Conservation (phyloP, 2,329 filamentous ascomycete genomes). For the Pseudogymnoascus sp. region DNA sequence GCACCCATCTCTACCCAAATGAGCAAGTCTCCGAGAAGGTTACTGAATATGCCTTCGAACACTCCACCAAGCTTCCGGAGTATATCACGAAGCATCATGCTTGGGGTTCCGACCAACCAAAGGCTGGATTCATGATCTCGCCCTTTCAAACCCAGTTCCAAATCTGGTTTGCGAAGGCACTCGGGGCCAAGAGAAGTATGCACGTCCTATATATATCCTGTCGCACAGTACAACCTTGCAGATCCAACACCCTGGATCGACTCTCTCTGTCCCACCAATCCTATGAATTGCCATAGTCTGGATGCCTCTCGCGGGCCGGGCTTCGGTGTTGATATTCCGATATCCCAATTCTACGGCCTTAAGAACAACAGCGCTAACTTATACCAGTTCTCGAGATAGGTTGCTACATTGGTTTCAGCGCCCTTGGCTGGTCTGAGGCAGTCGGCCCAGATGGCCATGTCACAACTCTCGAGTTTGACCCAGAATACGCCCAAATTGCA, state of each 20-base stretch:
- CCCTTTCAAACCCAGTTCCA: conserved; percentile 21
- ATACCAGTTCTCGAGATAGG: conserved; percentile 25
- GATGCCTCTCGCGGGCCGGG: not conserved
- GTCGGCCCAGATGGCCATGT: conserved; percentile 24
- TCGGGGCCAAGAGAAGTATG: conserved; percentile 22
- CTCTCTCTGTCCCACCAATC: not conserved
- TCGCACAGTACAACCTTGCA: not conserved
- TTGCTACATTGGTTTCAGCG: conserved; percentile 24
- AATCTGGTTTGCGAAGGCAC: conserved; percentile 19
- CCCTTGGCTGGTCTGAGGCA: conserved; percentile 21
- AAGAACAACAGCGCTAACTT: not conserved
- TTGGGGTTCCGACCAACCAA: conserved; percentile 17
- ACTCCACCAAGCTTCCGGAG: conserved; percentile 37
- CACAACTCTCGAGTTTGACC: conserved; percentile 38
- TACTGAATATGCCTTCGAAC: conserved; percentile 35
- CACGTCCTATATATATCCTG: not conserved
- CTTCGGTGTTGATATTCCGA: not conserved
- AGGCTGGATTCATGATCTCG: conserved; percentile 22
- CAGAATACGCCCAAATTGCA: conserved; percentile 38
- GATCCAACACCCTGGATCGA: not conserved
- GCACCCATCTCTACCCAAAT: conserved; percentile 36
- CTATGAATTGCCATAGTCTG: not conserved
- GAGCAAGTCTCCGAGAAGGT: conserved; percentile 35
- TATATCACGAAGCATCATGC: conserved; percentile 38
- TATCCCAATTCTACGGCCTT: not conserved